A percentile compares a stretch with the other conserved stretches of the same genome.
These are phyloP conservation scores for Calycina herbarum DNA, from an alignment of 2,329 filamentous ascomycete species.

Conservation along the genomic window DNA sequence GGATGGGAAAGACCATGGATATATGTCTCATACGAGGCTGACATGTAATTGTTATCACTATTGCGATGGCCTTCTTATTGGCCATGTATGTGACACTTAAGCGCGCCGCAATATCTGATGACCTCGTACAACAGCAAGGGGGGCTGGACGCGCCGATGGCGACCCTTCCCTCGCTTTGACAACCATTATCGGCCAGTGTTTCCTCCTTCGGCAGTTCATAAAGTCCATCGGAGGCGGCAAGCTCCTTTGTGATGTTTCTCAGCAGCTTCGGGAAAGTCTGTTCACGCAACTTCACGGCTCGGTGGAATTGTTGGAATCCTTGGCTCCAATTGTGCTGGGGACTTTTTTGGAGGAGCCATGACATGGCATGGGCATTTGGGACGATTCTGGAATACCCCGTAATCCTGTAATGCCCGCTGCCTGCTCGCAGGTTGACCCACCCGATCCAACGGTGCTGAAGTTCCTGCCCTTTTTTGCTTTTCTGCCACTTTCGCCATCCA, in stretches of 20 bases:
- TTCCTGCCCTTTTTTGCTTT: slow-evolving; percentile 4
- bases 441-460: neutral
- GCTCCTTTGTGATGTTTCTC: neutral
- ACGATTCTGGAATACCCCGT: slow-evolving; percentile 6
- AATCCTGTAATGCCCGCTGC: slow-evolving; percentile 5
- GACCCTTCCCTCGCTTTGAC: neutral
- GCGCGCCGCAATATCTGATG: slow-evolving; percentile 17
- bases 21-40: slow-evolving; percentile 14
- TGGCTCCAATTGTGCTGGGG: neutral
- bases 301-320: neutral
- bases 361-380: neutral
- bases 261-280: neutral
- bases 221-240: slow-evolving; percentile 2
- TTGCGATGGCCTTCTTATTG: slow-evolving; percentile 13
- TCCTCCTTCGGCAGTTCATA: slow-evolving; percentile 13
- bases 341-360: neutral
- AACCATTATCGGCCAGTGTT: slow-evolving; percentile 1
- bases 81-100: slow-evolving; percentile 12
- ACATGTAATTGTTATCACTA: slow-evolving; percentile 4
- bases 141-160: slow-evolving; percentile 14
- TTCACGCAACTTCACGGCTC: neutral
- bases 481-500: slow-evolving; percentile 9
- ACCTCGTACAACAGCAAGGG: slow-evolving; percentile 7
- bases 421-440: neutral
- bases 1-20: neutral